phyloP scores from a whole-genome alignment of 352 stramenopile genomes.

The Globisporangium barbulae region DNA sequence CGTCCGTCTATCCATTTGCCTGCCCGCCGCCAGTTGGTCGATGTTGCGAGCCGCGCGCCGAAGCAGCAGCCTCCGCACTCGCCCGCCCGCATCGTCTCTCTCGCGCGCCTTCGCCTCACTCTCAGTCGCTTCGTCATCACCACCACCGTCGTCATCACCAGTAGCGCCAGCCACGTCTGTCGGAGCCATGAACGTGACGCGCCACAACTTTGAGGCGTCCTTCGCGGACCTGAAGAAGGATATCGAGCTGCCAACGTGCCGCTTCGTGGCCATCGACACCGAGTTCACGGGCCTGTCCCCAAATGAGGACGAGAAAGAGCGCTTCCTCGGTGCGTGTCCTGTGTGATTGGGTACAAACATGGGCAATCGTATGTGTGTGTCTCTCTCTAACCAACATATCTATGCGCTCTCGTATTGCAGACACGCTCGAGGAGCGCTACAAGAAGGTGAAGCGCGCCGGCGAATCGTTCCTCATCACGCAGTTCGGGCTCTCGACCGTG shows the following conservation, averaged over 20 bases:
- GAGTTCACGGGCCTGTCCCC: slow-evolving; percentile 79
- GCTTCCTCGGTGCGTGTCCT: slow-evolving; percentile 37
- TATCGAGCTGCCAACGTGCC: slow-evolving; percentile 51
- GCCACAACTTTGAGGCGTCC: slow-evolving; percentile 71
- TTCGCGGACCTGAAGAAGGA: slow-evolving; percentile 59
- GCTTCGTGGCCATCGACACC: slow-evolving; percentile 81
- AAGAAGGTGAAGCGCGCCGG: slow-evolving; percentile 66
- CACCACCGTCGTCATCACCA: not conserved
- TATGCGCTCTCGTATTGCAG: slow-evolving; percentile 12
- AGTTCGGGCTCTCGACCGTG: slow-evolving; percentile 78
- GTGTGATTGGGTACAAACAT: not conserved
- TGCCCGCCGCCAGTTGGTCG: slow-evolving; percentile 2
- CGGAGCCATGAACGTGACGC: slow-evolving; percentile 74
- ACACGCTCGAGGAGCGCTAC: slow-evolving; percentile 79
- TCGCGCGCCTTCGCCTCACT: slow-evolving; percentile 5
- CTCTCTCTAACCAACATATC: not conserved
- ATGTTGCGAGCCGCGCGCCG: slow-evolving; percentile 13
- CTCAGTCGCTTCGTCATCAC: slow-evolving; percentile 5
- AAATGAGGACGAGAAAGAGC: slow-evolving; percentile 59
- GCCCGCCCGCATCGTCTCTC: slow-evolving; percentile 4
- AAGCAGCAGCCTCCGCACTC: slow-evolving; percentile 7
- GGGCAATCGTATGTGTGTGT: no score
- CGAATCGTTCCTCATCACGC: slow-evolving; percentile 80
- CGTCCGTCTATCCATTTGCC: not conserved
- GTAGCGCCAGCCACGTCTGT: slow-evolving; percentile 5